These are phyloP conservation scores for Acer negundo DNA, from an alignment of 345 rosid species.

Conservation along the genomic window DNA sequence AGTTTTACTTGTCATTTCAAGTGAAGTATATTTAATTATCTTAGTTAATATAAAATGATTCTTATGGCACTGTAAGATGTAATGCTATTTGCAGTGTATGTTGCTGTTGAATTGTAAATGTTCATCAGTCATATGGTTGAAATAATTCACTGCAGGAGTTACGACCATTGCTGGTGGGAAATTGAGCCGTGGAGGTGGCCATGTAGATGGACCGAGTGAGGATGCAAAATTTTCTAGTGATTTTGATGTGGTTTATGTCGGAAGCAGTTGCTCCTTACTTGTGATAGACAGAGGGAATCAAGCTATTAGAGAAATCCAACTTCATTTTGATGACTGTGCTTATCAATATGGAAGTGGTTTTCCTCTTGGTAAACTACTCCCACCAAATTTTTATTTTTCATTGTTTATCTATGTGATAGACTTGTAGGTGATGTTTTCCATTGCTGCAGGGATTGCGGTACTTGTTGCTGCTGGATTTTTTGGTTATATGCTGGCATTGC, in stretches of 20 bases:
- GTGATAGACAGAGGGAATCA: conserved; percentile 93
- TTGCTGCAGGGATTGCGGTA: conserved; percentile 76
- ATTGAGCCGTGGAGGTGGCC: conserved; percentile 72
- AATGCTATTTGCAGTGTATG: neutral
- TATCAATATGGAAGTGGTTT: conserved; percentile 94
- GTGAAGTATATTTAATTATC: neutral
- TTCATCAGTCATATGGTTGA: conserved; percentile 16
- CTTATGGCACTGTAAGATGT: neutral
- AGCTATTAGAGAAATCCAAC: conserved; percentile 96
- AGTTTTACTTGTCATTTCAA: neutral
- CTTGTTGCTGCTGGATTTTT: conserved; percentile 96
- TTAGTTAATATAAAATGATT: neutral
- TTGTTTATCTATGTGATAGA: neutral
- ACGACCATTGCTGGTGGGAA: conserved; percentile 99
- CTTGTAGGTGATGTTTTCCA: conserved; percentile 21
- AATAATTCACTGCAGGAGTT: conserved; percentile 55
- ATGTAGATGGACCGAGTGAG: conserved; percentile 96
- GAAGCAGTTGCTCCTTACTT: conserved; percentile 96
- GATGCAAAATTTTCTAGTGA: conserved; percentile 97
- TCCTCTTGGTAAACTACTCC: conserved; percentile 66
- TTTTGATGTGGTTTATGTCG: conserved; percentile 91
- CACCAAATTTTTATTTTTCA: neutral
- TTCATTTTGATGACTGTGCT: conserved; percentile 97
- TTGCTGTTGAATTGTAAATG: conserved; percentile 16
- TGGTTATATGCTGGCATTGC: conserved; percentile 95